Evolutionary conservation across 192 early-diverging fungal genomes (phyloP), one percentile per base, ranked within the genome.

Genomic region (Dimargaris xerosporica): DNA sequence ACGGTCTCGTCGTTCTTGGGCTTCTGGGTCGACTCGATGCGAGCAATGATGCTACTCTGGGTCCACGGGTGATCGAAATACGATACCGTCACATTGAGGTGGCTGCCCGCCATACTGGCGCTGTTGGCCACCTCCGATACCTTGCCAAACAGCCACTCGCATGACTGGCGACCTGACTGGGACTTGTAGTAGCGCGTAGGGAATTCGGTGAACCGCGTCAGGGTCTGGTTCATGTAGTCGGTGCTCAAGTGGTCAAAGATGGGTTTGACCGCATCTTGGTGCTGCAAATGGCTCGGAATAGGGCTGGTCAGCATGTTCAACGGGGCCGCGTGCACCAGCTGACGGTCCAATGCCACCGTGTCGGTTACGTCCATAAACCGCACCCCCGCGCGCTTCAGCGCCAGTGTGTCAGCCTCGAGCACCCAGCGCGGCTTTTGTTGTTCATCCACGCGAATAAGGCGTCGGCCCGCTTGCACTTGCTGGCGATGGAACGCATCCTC

Each of bases 281-380:
- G 85, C 77, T 13, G 61, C 54, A 17, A 39, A 34, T 15, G 91
- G 89, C 50, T 84, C 75, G 56, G 69, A 41, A 74, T 2, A 26
- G 44, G 28, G 44, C 46, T 66, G 66, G 41, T 55, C 54, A 50
- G 63, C 64, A n/a, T 17, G 44, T 54, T 44, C 44, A 46, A 2
- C 3, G 53, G 21, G 17, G 47, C 16, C n/a, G n/a, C n/a, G n/a
- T n/a, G n/a, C n/a, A n/a, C n/a, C n/a, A n/a, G n/a, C n/a, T n/a
- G n/a, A 15, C 5, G 23, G 31, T 75, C 76, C 15, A 81, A 66
- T 31, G 78, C 77, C 61, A 73, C 69, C 48, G 76, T 67, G 65
- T 94, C 90, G 30, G 94, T 96, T 44, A 94, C 78, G 67, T 96
- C 94, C 77, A 94, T 90, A 67, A 87, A 96, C 25, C 78, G 72